phyloP scores from a whole-genome alignment of 139 green algal species.

The Coccomyxa sp. region DNA sequence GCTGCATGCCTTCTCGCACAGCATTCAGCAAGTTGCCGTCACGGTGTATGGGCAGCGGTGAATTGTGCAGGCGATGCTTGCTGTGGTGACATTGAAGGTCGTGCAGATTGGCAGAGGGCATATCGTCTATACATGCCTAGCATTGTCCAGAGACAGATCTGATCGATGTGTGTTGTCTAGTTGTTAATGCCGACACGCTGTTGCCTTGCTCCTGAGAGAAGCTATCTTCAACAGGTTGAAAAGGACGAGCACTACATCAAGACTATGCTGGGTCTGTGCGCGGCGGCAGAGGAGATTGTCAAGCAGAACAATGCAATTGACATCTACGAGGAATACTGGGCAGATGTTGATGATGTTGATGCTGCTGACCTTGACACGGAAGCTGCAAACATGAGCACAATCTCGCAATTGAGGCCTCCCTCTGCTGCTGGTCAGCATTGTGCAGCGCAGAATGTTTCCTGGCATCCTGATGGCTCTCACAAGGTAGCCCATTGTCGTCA shows the following conservation, averaged over 20 bases:
- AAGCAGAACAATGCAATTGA: slow-evolving; percentile 95
- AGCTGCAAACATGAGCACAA: slow-evolving; percentile 61
- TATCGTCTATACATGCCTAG: not conserved
- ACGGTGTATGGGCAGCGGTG: not conserved
- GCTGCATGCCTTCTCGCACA: not conserved
- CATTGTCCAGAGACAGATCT: not conserved
- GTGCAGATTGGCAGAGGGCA: not conserved
- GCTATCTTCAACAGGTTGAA: slow-evolving; percentile 61
- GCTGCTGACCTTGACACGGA: slow-evolving; percentile 53
- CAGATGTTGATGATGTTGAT: not conserved
- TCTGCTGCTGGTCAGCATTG: slow-evolving; percentile 47
- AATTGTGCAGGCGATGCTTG: no score
- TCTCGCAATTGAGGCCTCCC: slow-evolving; percentile 85
- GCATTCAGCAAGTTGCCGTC: not conserved
- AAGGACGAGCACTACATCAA: slow-evolving; percentile 95
- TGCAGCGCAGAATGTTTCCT: slow-evolving; percentile 66
- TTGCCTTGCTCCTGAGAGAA: not conserved
- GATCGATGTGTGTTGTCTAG: not conserved
- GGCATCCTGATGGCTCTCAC: slow-evolving; percentile 73
- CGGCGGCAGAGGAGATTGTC: slow-evolving; percentile 70
- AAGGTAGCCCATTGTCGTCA: slow-evolving; percentile 44
- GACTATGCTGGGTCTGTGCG: slow-evolving; percentile 62
- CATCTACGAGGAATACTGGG: slow-evolving; percentile 95
- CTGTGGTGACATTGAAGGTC: no score
- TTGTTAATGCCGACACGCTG: not conserved